A percentile compares a stretch with the other conserved stretches of the same genome.
Conservation (phyloP, 1,284 basidiomycete species). For the Puccinia horiana region DNA sequence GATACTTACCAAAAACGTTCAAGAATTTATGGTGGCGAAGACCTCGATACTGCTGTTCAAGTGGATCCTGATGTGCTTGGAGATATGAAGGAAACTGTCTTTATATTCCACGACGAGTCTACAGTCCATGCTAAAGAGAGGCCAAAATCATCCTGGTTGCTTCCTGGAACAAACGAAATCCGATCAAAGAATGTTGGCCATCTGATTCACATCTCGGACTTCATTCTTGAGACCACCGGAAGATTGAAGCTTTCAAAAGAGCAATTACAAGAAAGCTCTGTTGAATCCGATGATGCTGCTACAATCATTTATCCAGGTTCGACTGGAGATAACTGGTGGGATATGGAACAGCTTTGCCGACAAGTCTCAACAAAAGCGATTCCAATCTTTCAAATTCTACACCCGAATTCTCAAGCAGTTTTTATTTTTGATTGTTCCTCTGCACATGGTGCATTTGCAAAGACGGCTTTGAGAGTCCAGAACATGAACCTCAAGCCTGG, state of each 20-base stretch:
- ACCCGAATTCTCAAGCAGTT: background rate
- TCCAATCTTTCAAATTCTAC: background rate
- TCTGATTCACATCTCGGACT: conserved; percentile 9
- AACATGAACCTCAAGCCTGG: conserved; percentile 11
- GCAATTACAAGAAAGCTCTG: background rate
- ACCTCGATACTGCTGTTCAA: background rate
- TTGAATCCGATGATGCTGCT: background rate
- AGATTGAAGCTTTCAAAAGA: background rate
- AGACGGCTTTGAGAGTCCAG: background rate
- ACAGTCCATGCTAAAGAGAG: background rate
- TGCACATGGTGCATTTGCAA: background rate
- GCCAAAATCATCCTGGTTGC: background rate
- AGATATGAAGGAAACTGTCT: background rate
- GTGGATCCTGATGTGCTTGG: background rate
- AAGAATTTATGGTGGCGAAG: background rate
- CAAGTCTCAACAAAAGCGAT: background rate
- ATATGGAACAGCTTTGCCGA: background rate
- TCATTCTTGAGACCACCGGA: conserved; percentile 14
- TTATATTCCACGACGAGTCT: conserved; percentile 9
- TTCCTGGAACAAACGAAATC: background rate
- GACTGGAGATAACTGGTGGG: background rate
- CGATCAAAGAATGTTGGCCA: background rate
- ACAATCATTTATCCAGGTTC: background rate
- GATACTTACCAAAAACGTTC: conserved; percentile 5
- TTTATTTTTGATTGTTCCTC: too few relatives aligned